These are phyloP conservation scores for Tricholoma saponaceum DNA, from an alignment of 768 basidiomycete genomes.

Conservation along the genomic window DNA sequence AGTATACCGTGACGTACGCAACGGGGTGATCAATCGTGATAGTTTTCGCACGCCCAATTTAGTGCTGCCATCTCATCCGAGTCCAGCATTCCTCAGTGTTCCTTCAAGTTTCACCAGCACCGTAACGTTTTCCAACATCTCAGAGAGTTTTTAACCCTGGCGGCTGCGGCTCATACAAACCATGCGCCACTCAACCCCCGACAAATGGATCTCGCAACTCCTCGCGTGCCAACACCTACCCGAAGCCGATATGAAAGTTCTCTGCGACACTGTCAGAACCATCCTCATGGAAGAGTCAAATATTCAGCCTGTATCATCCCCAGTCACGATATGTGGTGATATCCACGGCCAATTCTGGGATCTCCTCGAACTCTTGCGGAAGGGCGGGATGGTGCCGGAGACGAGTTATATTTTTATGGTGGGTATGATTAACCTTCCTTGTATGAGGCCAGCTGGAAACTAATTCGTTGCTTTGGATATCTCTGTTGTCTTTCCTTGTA, in stretches of 20 bases:
- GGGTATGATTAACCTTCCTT: constrained; percentile 48
- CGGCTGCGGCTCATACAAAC: neutral
- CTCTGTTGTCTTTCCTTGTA: constrained; percentile 2
- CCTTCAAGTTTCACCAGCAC: too few relatives aligned
- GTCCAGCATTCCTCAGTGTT: too few relatives aligned
- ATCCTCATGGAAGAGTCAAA: constrained; percentile 96
- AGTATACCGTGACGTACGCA: too few relatives aligned
- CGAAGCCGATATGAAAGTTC: constrained; percentile 88
- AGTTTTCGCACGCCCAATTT: too few relatives aligned
- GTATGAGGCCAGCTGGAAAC: constrained; percentile 20
- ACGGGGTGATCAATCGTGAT: too few relatives aligned
- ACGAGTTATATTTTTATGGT: constrained; percentile 97
- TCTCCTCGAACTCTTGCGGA: constrained; percentile 81
- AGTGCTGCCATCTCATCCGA: too few relatives aligned
- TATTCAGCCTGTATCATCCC: constrained; percentile 92
- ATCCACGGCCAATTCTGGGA: constrained; percentile 99
- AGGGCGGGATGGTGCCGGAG: constrained; percentile 82
- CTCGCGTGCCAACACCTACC: constrained; percentile 83
- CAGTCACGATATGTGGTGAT: constrained; percentile 94
- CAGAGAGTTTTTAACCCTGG: too few relatives aligned
- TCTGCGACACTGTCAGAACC: constrained; percentile 86
- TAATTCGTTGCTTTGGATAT: constrained; percentile 3
- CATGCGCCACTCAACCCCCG: constrained; percentile 39
- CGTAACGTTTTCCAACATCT: too few relatives aligned
- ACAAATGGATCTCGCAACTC: constrained; percentile 88